Conservation (phyloP, 495 filamentous ascomycete species). For the Penicillium cinerascens region DNA sequence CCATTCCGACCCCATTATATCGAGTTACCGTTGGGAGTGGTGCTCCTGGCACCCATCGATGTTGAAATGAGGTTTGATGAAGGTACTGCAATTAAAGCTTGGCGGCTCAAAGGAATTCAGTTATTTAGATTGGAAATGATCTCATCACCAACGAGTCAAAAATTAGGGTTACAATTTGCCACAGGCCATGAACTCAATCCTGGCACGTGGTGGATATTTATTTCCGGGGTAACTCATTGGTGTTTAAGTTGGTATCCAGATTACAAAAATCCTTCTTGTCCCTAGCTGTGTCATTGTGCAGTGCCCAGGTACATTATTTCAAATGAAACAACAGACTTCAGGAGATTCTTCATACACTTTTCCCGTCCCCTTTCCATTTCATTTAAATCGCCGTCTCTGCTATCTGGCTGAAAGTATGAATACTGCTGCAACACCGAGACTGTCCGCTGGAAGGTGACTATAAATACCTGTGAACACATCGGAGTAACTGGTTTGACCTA, state of each 20-base stretch:
- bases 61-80: not conserved
- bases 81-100: not conserved
- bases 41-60: not conserved
- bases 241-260: not conserved
- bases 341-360: not conserved
- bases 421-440: conserved; percentile 13
- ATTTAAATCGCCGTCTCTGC: conserved; percentile 9
- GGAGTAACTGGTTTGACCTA: no score
- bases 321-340: no score
- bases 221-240: not conserved
- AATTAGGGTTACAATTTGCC: not conserved
- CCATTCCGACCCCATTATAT: conserved; percentile 7
- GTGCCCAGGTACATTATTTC: not conserved
- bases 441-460: no score
- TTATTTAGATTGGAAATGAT: not conserved
- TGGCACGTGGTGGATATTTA: not conserved
- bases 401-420: conserved; percentile 15
- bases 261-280: not conserved
- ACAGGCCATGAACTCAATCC: not conserved
- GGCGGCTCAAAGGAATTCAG: not conserved
- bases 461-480: no score
- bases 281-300: not conserved
- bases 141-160: not conserved
- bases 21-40: no score
- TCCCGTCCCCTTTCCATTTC: not conserved